A percentile compares a stretch with the other conserved stretches of the same genome.
Conservation (phyloP, 257 asterid species). For the Solanum rostratum region DNA sequence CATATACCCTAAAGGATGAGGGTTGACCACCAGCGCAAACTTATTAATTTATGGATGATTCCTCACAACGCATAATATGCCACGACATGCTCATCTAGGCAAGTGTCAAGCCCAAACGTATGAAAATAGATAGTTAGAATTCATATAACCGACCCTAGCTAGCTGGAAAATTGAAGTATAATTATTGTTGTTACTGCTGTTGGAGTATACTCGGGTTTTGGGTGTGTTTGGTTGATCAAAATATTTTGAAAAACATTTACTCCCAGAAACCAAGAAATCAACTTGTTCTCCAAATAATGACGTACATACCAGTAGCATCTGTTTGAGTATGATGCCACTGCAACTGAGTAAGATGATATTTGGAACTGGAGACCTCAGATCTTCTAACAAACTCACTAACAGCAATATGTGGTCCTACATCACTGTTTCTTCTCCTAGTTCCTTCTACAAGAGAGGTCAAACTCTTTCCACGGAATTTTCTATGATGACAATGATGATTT, state of each 20-base stretch:
- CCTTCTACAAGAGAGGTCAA: conserved; percentile 26
- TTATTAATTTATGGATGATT: neutral
- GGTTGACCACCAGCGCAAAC: neutral
- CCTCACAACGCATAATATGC: neutral
- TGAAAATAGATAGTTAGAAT: neutral
- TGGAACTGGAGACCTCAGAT: conserved; percentile 58
- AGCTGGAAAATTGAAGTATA: neutral
- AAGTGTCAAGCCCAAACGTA: neutral
- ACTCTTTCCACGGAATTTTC: conserved; percentile 32
- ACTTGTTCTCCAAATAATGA: neutral
- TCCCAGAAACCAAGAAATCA: neutral
- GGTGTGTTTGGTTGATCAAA: neutral
- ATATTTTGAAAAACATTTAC: neutral
- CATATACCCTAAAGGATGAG: neutral
- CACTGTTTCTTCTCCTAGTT: conserved; percentile 38
- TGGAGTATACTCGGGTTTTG: neutral
- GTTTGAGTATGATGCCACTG: conserved; percentile 88
- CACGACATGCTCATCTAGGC: neutral
- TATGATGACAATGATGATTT: conserved; percentile 25
- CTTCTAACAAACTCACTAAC: conserved; percentile 61
- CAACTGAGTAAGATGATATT: conserved; percentile 63
- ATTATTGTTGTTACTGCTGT: neutral
- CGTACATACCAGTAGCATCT: conserved; percentile 53
- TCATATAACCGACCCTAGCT: neutral
- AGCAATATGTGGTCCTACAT: conserved; percentile 46